These are phyloP conservation scores for Smittium culicis DNA, from an alignment of 371 early-diverging fungal genomes.

Conservation along the genomic window DNA sequence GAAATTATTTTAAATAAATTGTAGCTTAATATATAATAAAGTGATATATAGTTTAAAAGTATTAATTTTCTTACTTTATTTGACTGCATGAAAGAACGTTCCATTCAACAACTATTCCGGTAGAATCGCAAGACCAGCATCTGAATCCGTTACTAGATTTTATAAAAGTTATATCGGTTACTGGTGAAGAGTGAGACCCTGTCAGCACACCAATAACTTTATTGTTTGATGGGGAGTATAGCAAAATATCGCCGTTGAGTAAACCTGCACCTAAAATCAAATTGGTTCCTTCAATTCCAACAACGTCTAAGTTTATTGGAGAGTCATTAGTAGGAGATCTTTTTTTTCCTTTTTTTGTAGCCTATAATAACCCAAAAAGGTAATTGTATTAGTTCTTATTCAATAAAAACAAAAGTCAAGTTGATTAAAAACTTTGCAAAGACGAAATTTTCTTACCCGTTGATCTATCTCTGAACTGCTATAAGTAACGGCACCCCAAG, in stretches of 20 bases:
- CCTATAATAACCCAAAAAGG: not conserved
- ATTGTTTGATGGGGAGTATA: constrained; percentile 30
- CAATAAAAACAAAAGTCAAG: too few relatives aligned
- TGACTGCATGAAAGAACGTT: constrained; percentile 9
- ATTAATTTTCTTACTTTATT: constrained; percentile 5
- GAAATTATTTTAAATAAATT: not conserved
- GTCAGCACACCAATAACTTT: constrained; percentile 15
- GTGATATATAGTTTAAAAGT: too few relatives aligned
- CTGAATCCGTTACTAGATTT: not conserved
- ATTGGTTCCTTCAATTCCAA: not conserved
- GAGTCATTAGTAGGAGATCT: not conserved
- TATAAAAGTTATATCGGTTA: constrained; percentile 15
- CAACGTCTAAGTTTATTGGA: not conserved
- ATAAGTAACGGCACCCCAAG: constrained; percentile 16
- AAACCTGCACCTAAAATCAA: constrained; percentile 16
- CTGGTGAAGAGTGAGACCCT: constrained; percentile 11
- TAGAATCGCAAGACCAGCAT: constrained; percentile 17
- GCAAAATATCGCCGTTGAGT: constrained; percentile 14
- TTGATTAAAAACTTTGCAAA: too few relatives aligned
- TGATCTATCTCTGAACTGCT: not conserved
- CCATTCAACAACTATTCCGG: constrained; percentile 23
- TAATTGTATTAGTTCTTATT: too few relatives aligned
- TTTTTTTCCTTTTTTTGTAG: not conserved
- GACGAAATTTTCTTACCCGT: not conserved
- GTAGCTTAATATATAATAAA: not conserved